phyloP scores from a whole-genome alignment of 768 basidiomycete genomes.

The Lactarius evosmus region DNA sequence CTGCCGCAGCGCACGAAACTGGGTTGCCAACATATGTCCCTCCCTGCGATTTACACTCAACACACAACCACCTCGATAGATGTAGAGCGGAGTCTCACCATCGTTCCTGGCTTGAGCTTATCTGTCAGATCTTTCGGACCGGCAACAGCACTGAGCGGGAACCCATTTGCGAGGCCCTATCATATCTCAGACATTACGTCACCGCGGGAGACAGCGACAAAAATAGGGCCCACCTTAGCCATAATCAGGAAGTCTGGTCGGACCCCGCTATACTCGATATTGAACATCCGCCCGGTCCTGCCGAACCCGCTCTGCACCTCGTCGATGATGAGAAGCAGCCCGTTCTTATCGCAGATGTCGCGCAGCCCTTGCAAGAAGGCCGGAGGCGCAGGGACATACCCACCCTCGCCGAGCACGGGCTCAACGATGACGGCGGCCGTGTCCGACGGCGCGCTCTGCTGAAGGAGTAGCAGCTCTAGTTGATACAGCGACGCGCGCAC shows the following conservation, averaged over 20 bases:
- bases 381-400: conserved; percentile 85
- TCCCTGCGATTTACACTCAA: conserved; percentile 43
- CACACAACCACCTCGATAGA: neutral
- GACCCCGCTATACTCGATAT: conserved; percentile 80
- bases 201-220: neutral
- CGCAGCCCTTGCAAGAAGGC: conserved; percentile 79
- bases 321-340: conserved; percentile 79
- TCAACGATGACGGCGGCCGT: conserved; percentile 94
- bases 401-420: conserved; percentile 93
- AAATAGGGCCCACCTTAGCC: conserved; percentile 61
- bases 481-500: conserved; percentile 69
- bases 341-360: conserved; percentile 81
- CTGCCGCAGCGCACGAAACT: conserved; percentile 87
- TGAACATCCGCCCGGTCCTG: conserved; percentile 78
- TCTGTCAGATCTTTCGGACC: conserved; percentile 80
- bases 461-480: conserved; percentile 71
- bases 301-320: conserved; percentile 92
- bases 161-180: conserved; percentile 85
- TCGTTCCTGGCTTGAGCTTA: conserved; percentile 70
- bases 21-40: conserved; percentile 93
- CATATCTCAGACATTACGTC: neutral
- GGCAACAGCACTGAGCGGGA: conserved; percentile 87
- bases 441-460: conserved; percentile 79
- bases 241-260: conserved; percentile 84
- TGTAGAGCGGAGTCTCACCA: conserved; percentile 44